Percentiles rank a stretch among this genome's conserved stretches.
Evolutionary conservation across 164 flowering plant genomes (phyloP).

Genomic region (Sedum album): DNA sequence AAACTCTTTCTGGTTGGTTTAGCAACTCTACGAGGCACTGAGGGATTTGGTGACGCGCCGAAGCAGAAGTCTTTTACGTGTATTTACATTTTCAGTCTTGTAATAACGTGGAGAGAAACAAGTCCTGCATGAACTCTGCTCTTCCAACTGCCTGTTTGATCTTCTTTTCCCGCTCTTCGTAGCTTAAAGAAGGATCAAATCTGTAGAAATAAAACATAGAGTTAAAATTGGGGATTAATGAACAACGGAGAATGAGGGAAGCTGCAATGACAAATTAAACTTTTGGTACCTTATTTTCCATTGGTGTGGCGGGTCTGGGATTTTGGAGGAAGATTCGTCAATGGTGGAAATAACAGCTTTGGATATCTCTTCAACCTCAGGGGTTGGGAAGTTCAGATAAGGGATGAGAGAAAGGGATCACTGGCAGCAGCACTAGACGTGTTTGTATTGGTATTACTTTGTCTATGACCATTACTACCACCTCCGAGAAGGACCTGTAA

Average conservation of each 20-base stretch:
- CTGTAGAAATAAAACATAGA: constrained; percentile 25
- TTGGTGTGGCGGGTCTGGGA: constrained; percentile 22
- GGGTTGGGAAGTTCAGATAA: constrained; percentile 55
- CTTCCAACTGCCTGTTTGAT: constrained; percentile 57
- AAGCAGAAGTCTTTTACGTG: background rate
- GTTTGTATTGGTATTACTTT: constrained; percentile 32
- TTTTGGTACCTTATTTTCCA: constrained; percentile 72
- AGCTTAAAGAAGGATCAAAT: constrained; percentile 57
- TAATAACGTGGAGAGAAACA: constrained; percentile 53
- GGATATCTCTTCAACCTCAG: constrained; percentile 70
- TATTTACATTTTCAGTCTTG: constrained; percentile 18
- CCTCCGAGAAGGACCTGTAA: constrained; percentile 78
- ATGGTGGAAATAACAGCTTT: constrained; percentile 42
- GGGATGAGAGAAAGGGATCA: constrained; percentile 76
- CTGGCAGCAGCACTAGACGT: constrained; percentile 37
- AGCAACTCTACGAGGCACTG: background rate
- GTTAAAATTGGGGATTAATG: background rate
- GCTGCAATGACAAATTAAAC: background rate
- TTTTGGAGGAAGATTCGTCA: constrained; percentile 43
- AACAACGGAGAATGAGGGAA: background rate
- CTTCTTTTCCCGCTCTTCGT: constrained; percentile 68
- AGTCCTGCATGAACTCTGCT: constrained; percentile 68
- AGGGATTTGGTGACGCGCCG: background rate
- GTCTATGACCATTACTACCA: constrained; percentile 42
- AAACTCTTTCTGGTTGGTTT: background rate